Conservation (phyloP, 2,329 filamentous ascomycete species). For the Sporothrix protearum region DNA sequence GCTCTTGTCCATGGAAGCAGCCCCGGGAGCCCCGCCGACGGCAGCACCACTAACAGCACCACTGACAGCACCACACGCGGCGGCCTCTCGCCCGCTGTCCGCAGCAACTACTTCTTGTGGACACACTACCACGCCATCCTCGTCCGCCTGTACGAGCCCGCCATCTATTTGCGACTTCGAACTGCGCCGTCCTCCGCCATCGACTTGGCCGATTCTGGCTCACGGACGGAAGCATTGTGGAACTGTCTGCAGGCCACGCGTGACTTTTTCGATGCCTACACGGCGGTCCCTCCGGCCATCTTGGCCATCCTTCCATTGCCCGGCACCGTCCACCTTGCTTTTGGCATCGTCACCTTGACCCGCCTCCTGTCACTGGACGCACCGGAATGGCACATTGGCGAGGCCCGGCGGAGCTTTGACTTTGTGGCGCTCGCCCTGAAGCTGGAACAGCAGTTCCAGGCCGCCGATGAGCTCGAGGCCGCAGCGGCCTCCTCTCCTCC, state of each 20-base stretch:
- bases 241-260: constrained; percentile 35
- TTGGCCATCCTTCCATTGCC: constrained; percentile 36
- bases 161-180: constrained; percentile 33
- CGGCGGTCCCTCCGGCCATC: constrained; percentile 31
- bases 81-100: constrained; percentile 27
- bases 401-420: constrained; percentile 37
- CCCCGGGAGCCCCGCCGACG: neutral
- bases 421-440: constrained; percentile 33
- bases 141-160: constrained; percentile 41
- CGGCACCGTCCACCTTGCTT: constrained; percentile 35
- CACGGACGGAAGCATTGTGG: constrained; percentile 40
- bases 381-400: constrained; percentile 38
- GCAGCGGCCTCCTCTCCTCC: too few species aligned
- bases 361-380: constrained; percentile 39
- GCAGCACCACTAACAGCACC: neutral
- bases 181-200: neutral
- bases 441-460: constrained; percentile 34
- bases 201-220: constrained; percentile 28
- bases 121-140: constrained; percentile 36
- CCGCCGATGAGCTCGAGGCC: constrained; percentile 27
- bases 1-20: constrained; percentile 17
- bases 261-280: constrained; percentile 33
- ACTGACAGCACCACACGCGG: neutral
- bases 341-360: constrained; percentile 37
- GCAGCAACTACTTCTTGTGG: constrained; percentile 34